These are phyloP conservation scores for Cladosporium sp. DNA, from an alignment of 2,329 filamentous ascomycete genomes.

Conservation along the genomic window DNA sequence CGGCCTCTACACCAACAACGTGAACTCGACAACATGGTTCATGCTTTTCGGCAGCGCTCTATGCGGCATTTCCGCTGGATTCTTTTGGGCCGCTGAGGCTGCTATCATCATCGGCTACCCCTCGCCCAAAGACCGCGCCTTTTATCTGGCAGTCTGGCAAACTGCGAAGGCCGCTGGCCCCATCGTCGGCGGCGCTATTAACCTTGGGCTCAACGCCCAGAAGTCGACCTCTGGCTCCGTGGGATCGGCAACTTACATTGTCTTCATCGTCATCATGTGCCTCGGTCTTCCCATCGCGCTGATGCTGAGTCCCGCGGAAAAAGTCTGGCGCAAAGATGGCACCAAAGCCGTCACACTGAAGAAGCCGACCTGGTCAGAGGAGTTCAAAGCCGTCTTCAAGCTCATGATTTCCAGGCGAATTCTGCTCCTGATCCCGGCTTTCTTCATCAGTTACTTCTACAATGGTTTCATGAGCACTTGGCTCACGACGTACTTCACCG, in stretches of 20 bases:
- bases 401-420: constrained; percentile 29
- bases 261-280: constrained; percentile 44
- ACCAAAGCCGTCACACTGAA: constrained; percentile 27
- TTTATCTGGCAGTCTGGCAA: constrained; percentile 33
- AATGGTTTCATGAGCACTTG: constrained; percentile 31
- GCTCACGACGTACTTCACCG: constrained; percentile 28
- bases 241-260: constrained; percentile 37
- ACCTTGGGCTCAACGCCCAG: constrained; percentile 42
- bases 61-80: constrained; percentile 43
- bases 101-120: constrained; percentile 45
- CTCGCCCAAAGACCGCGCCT: constrained; percentile 30
- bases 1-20: constrained; percentile 44
- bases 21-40: constrained; percentile 46
- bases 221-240: constrained; percentile 34
- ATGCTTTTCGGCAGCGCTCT: constrained; percentile 43
- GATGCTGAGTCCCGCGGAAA: constrained; percentile 40
- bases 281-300: constrained; percentile 39
- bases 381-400: constrained; percentile 15
- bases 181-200: constrained; percentile 47
- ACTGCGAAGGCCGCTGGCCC: constrained; percentile 31
- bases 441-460: constrained; percentile 32
- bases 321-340: constrained; percentile 40
- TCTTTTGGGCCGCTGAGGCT: constrained; percentile 47
- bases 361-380: constrained; percentile 20
- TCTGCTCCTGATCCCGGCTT: constrained; percentile 29